phyloP scores from a whole-genome alignment of 2,329 filamentous ascomycete species.

The Penicillium sclerotigenum region DNA sequence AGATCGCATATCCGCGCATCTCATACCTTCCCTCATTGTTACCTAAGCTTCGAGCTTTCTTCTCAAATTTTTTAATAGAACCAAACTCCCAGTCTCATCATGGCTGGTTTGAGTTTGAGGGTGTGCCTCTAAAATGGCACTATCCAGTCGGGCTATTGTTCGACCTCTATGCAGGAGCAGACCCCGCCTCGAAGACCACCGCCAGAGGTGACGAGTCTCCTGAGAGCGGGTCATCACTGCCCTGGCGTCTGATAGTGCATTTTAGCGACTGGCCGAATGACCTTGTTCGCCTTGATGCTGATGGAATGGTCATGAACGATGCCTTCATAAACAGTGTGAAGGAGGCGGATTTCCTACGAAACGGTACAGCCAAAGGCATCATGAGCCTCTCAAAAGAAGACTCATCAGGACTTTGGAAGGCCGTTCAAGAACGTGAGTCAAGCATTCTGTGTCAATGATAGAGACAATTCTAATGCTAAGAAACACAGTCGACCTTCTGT shows the following conservation, averaged over 20 bases:
- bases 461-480: background rate
- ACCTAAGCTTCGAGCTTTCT: slow-evolving; percentile 62
- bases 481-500: slow-evolving; percentile 62
- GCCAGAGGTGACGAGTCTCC: slow-evolving; percentile 18
- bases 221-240: slow-evolving; percentile 39
- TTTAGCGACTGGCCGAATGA: slow-evolving; percentile 58
- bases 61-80: slow-evolving; percentile 56
- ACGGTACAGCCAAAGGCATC: slow-evolving; percentile 82
- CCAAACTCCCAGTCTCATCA: slow-evolving; percentile 51
- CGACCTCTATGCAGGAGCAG: slow-evolving; percentile 63
- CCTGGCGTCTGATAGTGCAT: slow-evolving; percentile 63
- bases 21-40: slow-evolving; percentile 68
- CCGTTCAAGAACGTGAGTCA: slow-evolving; percentile 66
- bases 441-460: background rate
- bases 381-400: slow-evolving; percentile 85
- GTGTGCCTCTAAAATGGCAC: slow-evolving; percentile 69
- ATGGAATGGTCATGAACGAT: slow-evolving; percentile 58
- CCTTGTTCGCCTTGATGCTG: slow-evolving; percentile 55
- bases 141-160: slow-evolving; percentile 67
- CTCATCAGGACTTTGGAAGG: slow-evolving; percentile 76
- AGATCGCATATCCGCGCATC: slow-evolving; percentile 62
- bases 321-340: slow-evolving; percentile 68
- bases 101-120: slow-evolving; percentile 65
- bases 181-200: slow-evolving; percentile 37
- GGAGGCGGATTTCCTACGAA: slow-evolving; percentile 82